Conservation (phyloP, 2,329 filamentous ascomycete genomes). For the Gaeumannomyces tritici region DNA sequence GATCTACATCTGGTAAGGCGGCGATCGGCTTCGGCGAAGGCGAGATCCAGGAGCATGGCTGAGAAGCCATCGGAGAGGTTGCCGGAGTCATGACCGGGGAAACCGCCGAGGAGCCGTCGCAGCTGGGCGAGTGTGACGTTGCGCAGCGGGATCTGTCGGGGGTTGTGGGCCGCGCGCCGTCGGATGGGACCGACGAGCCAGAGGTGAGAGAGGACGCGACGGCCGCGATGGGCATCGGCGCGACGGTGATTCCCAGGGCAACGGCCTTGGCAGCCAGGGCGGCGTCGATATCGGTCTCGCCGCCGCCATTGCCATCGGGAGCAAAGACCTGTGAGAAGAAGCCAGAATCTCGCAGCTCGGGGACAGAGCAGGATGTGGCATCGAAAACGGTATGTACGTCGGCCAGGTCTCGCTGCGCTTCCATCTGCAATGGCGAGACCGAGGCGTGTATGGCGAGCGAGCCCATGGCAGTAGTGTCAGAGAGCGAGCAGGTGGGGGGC, state of each 20-base stretch:
- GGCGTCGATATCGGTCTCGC: conserved; percentile 28
- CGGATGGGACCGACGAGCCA: not conserved
- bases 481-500: not conserved
- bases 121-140: not conserved
- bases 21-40: not conserved
- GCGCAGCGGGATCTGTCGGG: not conserved
- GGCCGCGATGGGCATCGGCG: not conserved
- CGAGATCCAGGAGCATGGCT: not conserved
- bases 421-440: not conserved
- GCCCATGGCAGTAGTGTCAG: conserved; percentile 10
- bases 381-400: conserved; percentile 3
- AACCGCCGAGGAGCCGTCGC: not conserved
- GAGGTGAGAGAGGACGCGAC: conserved; percentile 5
- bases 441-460: conserved; percentile 12
- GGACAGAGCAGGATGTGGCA: conserved; percentile 3
- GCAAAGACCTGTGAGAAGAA: conserved; percentile 30
- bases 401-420: conserved; percentile 8
- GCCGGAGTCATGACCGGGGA: not conserved
- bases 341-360: conserved; percentile 28
- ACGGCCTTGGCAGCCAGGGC: conserved; percentile 23
- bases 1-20: conserved; percentile 20
- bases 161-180: not conserved
- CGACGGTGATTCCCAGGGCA: conserved; percentile 22
- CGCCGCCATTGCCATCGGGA: conserved; percentile 14
- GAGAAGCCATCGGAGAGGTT: not conserved